A percentile compares a stretch with the other conserved stretches of the same genome.
phyloP scores from a whole-genome alignment of 164 flowering plant species.

The Litsea cubeba region DNA sequence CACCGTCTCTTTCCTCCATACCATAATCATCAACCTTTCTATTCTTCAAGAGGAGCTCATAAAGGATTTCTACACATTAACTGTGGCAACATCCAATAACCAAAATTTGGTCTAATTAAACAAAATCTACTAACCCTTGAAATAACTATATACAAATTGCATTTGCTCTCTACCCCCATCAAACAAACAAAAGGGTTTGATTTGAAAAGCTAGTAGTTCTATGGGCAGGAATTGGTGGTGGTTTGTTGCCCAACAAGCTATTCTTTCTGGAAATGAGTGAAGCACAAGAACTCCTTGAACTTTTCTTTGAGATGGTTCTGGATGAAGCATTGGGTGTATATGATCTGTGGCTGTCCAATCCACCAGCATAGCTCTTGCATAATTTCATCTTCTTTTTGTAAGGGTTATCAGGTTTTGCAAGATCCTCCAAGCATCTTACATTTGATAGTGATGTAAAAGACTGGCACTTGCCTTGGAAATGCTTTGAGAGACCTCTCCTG shows the following conservation, averaged over 20 bases:
- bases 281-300: constrained; percentile 35
- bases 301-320: constrained; percentile 49
- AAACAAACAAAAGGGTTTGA: constrained; percentile 11
- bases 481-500: constrained; percentile 82
- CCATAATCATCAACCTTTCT: no score
- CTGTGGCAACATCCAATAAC: no score
- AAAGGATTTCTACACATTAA: no score
- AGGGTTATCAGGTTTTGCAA: constrained; percentile 54
- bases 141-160: no score
- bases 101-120: no score
- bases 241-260: constrained; percentile 23
- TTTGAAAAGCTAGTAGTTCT: constrained; percentile 4
- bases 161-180: neutral
- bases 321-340: constrained; percentile 33
- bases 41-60: no score
- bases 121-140: no score
- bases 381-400: constrained; percentile 50
- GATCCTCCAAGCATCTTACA: constrained; percentile 59
- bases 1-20: no score
- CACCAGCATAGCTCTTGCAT: constrained; percentile 55
- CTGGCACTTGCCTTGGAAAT: constrained; percentile 68
- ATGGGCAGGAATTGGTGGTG: constrained; percentile 34
- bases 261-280: constrained; percentile 27
- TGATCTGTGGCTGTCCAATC: constrained; percentile 36
- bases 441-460: constrained; percentile 65